Conservation (phyloP, 2,329 filamentous ascomycete species). For the Colletotrichum zoysiae region DNA sequence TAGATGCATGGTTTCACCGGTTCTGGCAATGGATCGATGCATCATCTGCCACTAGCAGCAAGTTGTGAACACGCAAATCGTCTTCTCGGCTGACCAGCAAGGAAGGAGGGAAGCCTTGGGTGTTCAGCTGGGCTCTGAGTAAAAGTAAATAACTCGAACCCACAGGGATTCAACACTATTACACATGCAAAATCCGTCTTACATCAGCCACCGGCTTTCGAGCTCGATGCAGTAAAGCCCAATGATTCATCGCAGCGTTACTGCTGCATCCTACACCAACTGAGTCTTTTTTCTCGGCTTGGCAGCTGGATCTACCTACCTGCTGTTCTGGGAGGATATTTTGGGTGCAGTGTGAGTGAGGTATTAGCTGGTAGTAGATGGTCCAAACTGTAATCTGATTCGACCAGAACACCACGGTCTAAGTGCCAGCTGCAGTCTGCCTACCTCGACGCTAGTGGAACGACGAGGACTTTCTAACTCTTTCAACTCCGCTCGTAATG, state of each 20-base stretch:
- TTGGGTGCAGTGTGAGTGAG: background rate
- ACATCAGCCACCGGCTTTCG: slow-evolving; percentile 19
- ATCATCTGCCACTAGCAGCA: slow-evolving; percentile 7
- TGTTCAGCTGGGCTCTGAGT: background rate
- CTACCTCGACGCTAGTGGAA: background rate
- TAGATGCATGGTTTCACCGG: background rate
- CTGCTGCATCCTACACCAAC: slow-evolving; percentile 29
- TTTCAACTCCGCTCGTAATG: background rate
- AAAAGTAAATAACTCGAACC: background rate
- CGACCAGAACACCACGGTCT: background rate
- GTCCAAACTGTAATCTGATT: background rate
- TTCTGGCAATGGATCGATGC: background rate
- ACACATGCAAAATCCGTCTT: background rate
- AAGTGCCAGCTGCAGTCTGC: background rate
- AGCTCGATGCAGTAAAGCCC: slow-evolving; percentile 1
- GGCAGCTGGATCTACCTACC: background rate
- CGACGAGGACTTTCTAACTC: background rate
- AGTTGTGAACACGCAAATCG: slow-evolving; percentile 1
- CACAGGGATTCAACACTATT: background rate
- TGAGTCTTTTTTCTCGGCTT: background rate
- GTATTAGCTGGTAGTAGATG: background rate
- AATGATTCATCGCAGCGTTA: background rate
- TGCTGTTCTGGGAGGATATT: background rate
- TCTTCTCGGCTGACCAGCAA: slow-evolving; percentile 6
- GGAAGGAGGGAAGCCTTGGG: background rate